Conservation (phyloP, 768 basidiomycete genomes). For the Termitomyces sp. region DNA sequence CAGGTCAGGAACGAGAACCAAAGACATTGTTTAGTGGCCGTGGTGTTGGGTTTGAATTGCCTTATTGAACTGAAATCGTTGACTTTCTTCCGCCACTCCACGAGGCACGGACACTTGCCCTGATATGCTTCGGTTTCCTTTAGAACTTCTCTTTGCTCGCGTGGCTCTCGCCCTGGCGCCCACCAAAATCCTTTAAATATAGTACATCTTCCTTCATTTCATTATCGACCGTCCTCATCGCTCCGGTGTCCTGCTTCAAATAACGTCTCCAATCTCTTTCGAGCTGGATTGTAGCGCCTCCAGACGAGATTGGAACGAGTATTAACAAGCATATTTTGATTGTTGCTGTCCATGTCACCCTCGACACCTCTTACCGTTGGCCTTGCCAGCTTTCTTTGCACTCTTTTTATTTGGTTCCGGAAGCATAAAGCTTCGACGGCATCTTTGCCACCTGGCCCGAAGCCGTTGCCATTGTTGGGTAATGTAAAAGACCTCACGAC, state of each 20-base stretch:
- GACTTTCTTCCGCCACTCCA: slow-evolving; percentile 1
- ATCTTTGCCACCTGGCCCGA: slow-evolving; percentile 62
- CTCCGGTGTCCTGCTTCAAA: not conserved
- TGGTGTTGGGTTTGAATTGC: slow-evolving; percentile 5
- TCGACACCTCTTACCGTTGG: slow-evolving; percentile 24
- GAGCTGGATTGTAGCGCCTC: not conserved
- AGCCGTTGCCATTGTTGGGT: slow-evolving; percentile 57
- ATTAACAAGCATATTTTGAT: not conserved
- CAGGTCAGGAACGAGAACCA: not conserved
- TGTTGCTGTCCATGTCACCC: slow-evolving; percentile 12
- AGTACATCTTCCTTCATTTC: slow-evolving; percentile 5
- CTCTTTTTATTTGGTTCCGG: slow-evolving; percentile 35
- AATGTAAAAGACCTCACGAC: slow-evolving; percentile 55
- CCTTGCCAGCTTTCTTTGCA: slow-evolving; percentile 30
- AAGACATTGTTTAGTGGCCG: not conserved
- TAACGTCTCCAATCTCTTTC: not conserved
- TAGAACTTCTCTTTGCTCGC: slow-evolving; percentile 11
- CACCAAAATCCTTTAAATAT: slow-evolving; percentile 14
- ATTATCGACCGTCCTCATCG: slow-evolving; percentile 4
- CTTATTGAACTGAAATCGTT: slow-evolving; percentile 1
- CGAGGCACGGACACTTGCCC: slow-evolving; percentile 9
- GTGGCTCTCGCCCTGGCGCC: slow-evolving; percentile 13
- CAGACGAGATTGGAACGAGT: not conserved
- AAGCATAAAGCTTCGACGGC: slow-evolving; percentile 34
- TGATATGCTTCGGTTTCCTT: slow-evolving; percentile 12